Percentiles rank a stretch among this genome's conserved stretches.
Evolutionary conservation across 768 basidiomycete species (phyloP).

Genomic region (Suillus tomentosus): DNA sequence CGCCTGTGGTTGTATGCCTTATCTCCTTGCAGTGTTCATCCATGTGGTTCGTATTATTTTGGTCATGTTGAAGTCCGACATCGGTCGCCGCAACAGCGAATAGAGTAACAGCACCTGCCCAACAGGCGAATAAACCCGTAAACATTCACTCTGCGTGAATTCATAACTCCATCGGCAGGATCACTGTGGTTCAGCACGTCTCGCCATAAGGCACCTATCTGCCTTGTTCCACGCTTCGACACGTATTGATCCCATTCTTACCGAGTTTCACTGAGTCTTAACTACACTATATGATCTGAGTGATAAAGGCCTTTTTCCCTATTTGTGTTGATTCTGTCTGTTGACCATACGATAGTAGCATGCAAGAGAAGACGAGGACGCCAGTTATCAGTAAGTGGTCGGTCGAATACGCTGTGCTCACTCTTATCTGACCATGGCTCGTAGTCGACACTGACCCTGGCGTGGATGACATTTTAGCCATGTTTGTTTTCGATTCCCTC

Average conservation of each 20-base stretch:
- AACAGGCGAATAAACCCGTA: no score
- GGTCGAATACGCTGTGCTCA: background rate
- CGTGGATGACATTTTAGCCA: slow-evolving; percentile 78
- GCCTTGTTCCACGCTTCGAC: no score
- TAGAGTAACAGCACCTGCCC: no score
- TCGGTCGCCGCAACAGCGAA: no score
- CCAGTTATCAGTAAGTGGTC: slow-evolving; percentile 67
- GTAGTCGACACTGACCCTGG: slow-evolving; percentile 87
- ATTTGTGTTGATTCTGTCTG: no score
- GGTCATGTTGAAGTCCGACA: no score
- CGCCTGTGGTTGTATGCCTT: background rate
- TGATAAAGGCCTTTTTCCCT: background rate
- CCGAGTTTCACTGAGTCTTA: background rate
- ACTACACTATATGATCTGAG: background rate
- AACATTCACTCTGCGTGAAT: no score
- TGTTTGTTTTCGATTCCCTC: slow-evolving; percentile 47
- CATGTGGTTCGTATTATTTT: background rate
- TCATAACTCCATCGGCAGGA: no score
- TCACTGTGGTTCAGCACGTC: no score
- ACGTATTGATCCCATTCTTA: background rate
- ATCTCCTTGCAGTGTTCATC: background rate
- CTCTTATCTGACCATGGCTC: slow-evolving; percentile 12
- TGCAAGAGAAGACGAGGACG: slow-evolving; percentile 34
- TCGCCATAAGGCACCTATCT: no score
- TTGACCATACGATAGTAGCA: slow-evolving; percentile 6